Base-by-base conservation (phyloP, 208 protist genomes). In the Angomonas ambiguus region DNA sequence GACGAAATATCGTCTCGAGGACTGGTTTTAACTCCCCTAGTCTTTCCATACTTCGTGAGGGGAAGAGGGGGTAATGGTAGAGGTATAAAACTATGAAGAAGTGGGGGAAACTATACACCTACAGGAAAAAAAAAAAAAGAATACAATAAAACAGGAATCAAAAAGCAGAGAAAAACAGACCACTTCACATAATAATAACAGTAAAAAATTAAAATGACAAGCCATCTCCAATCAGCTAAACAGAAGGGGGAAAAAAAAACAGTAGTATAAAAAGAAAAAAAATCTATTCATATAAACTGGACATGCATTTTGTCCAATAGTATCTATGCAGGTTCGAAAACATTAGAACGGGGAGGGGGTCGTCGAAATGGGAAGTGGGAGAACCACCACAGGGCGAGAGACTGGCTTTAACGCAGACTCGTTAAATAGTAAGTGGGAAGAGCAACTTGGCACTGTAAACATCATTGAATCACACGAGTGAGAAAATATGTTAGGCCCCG, bases 311-410 rank as follows among this genome's bases (percentile, higher is more conserved):
- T n/a, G n/a, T n/a, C n/a, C n/a, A n/a, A 41, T 51, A 48, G 34
- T 55, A 64, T 67, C 49, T 74, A 51, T 68, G 41, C 60, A 55
- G 51, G 27, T 71, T 62, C 56, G 67, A 35, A 32, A 34, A 62
- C 16, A 32, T 83, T 62, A 94, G 42, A 91, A 85, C 1, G 89
- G 83, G 2, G 88, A 86, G 1, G 85, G 77, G 2, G 83, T 84
- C 8, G 88, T 71, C 3, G 88, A 84, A 24, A 92, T 76, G 22
- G 88, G 88, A 77, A 95, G 70, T 16, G 88, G 77, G 25, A 92
- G 57, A 32, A 85, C 41, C 30, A 95, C 69, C 27, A 79, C 58
- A 27, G 64, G 65, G n/a, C 71, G 66, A 11, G 33, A 33, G 27
- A 65, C 42, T 5, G 69, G 71, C 45, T 73, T 60, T 55, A 81